Conservation (phyloP, 768 basidiomycete genomes). For the Strobilomyces dryophilus region DNA sequence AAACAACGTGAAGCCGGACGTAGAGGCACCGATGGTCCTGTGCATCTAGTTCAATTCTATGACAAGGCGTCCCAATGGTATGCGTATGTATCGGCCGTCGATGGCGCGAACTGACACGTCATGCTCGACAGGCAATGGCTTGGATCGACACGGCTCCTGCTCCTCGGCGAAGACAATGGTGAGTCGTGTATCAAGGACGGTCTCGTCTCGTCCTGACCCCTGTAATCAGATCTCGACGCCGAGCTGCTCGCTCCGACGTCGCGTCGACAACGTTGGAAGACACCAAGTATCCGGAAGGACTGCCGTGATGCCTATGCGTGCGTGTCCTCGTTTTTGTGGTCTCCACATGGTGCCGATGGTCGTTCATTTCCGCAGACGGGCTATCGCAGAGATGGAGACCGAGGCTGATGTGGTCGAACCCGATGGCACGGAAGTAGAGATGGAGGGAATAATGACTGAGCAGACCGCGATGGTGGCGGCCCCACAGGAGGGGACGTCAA, state of each 20-base stretch:
- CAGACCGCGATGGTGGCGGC: neutral
- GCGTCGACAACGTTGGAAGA: slow-evolving; percentile 59
- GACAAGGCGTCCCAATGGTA: slow-evolving; percentile 66
- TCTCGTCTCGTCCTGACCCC: neutral
- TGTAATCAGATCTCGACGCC: slow-evolving; percentile 54
- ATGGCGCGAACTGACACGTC: neutral
- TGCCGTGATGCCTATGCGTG: slow-evolving; percentile 63
- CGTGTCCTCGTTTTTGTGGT: slow-evolving; percentile 20
- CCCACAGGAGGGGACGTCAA: neutral
- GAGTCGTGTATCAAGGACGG: slow-evolving; percentile 20
- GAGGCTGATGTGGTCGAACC: slow-evolving; percentile 19
- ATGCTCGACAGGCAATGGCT: slow-evolving; percentile 56
- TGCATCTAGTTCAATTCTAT: slow-evolving; percentile 77
- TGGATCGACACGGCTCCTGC: slow-evolving; percentile 46
- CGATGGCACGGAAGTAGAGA: slow-evolving; percentile 3
- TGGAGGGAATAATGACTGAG: slow-evolving; percentile 6
- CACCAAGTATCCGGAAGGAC: slow-evolving; percentile 42
- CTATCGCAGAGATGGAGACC: slow-evolving; percentile 46
- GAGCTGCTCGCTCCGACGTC: slow-evolving; percentile 53
- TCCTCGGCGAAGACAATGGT: slow-evolving; percentile 72
- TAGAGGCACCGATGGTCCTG: slow-evolving; percentile 36
- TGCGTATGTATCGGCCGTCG: slow-evolving; percentile 10
- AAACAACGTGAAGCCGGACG: slow-evolving; percentile 28
- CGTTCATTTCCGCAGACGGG: slow-evolving; percentile 30
- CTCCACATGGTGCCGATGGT: neutral